Conservation (phyloP, 75 land plant species). For the Sequoia sempervirens region DNA sequence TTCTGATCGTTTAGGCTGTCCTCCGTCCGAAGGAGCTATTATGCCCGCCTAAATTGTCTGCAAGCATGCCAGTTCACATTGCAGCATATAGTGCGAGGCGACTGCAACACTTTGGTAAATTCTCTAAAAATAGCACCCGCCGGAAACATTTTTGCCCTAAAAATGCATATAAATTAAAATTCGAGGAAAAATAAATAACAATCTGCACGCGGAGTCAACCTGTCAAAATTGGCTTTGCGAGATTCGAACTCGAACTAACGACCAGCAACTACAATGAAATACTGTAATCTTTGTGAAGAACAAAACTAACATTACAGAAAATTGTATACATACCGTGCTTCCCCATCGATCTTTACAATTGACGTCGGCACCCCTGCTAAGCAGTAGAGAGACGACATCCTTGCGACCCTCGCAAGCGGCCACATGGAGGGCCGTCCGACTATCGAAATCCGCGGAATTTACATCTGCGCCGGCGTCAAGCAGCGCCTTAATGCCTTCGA, state of each 20-base stretch:
- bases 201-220: neutral
- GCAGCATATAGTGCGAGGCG: too few relatives aligned
- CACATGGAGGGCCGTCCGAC: conserved; percentile 80
- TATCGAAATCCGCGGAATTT: conserved; percentile 70
- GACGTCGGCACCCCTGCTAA: conserved; percentile 64
- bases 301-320: neutral
- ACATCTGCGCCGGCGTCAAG: conserved; percentile 64
- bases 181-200: neutral
- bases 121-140: neutral
- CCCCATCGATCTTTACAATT: conserved; percentile 91
- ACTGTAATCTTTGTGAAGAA: neutral
- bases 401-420: conserved; percentile 85
- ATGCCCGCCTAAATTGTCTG: neutral
- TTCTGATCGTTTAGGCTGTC: neutral
- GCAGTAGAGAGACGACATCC: conserved; percentile 54
- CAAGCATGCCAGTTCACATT: neutral
- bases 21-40: neutral
- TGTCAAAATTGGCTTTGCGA: neutral
- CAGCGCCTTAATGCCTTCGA: conserved; percentile 50
- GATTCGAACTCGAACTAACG: neutral
- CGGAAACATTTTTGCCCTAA: neutral
- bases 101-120: too few relatives aligned
- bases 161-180: too few relatives aligned
- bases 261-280: neutral
- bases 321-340: conserved; percentile 61